Evolutionary conservation across 495 filamentous ascomycete genomes (phyloP), one percentile per base, ranked within the genome.

Genomic region (Astrothelium macrocarpum): DNA sequence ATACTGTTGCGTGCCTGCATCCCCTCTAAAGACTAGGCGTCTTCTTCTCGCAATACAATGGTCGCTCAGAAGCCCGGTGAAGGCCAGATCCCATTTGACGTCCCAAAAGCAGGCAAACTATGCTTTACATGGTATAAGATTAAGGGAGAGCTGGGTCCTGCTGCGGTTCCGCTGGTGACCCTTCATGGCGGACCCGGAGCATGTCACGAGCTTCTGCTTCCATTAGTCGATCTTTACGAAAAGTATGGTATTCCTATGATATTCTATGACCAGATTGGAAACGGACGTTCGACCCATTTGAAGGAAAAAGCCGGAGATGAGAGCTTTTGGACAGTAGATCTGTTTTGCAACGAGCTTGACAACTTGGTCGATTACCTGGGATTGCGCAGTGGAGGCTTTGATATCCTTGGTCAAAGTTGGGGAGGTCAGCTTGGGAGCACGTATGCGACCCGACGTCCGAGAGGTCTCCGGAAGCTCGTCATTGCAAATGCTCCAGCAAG

Each of bases 161-260:
- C 42, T 16, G 32, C 53, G 1, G 63, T 65, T 7, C 76, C 79
- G 14, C 64, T 80, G 11, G 67, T 81, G 23, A 60, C 71, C 18
- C 65, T 80, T 7, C 79, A 81, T 62, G 79, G 79, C 36, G 80
- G 79, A 0, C 80, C 80, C 0, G 79, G 79, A n/a, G 73, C 71
- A 25, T 67, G 72, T 26, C 76, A 80, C 65, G 67, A 75, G 11
- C 80, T 79, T 67, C 68, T 81, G 18, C 69, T 71, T 1, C 74
- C 77, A 1, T 61, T 80, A 12, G 65, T 66, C 1, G 73, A 78
- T 34, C 67, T 79, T 12, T 58, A 70, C 34, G 32, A 66, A 32
- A 63, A 73, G 34, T 68, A 77, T 58, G 65, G 45, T 43, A 73
- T 71, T 25, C 76, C 79, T 79, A n/a, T n/a, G n/a, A n/a, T n/a